phyloP scores from a whole-genome alignment of 345 rosid genomes.

The Eutrema heterophyllum region DNA sequence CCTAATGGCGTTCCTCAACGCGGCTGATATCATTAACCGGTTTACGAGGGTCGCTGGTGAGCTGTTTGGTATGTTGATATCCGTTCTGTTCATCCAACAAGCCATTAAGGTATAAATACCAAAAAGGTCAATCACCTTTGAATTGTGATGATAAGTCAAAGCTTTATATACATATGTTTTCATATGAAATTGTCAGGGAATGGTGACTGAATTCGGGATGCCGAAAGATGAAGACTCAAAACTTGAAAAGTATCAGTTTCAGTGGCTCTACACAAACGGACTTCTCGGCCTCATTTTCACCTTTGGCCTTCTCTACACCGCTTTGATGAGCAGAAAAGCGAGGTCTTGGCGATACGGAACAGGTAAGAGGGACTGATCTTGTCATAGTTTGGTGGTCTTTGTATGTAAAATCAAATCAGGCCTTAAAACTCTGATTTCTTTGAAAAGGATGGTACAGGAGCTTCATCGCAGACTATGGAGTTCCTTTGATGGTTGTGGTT shows the following conservation, averaged over 20 bases:
- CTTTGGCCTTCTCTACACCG: slow-evolving; percentile 59
- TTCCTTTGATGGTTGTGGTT: slow-evolving; percentile 72
- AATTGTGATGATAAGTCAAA: not conserved
- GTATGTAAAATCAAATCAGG: not conserved
- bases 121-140: not conserved
- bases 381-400: not conserved
- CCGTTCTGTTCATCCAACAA: slow-evolving; percentile 78
- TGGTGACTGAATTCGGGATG: slow-evolving; percentile 55
- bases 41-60: slow-evolving; percentile 87
- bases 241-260: slow-evolving; percentile 45
- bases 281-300: slow-evolving; percentile 67
- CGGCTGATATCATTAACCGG: slow-evolving; percentile 58
- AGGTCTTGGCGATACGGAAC: slow-evolving; percentile 73
- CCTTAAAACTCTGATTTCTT: not conserved
- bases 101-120: slow-evolving; percentile 52
- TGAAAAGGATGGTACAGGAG: slow-evolving; percentile 51
- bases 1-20: slow-evolving; percentile 56
- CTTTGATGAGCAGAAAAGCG: slow-evolving; percentile 68
- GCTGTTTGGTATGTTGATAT: slow-evolving; percentile 77
- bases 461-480: slow-evolving; percentile 80
- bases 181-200: slow-evolving; percentile 38
- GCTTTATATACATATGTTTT: not conserved
- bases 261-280: slow-evolving; percentile 75
- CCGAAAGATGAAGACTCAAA: slow-evolving; percentile 43
- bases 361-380: slow-evolving; percentile 34